Conservation (phyloP, 1,284 basidiomycete genomes). For the Ganoderma multipileum region DNA sequence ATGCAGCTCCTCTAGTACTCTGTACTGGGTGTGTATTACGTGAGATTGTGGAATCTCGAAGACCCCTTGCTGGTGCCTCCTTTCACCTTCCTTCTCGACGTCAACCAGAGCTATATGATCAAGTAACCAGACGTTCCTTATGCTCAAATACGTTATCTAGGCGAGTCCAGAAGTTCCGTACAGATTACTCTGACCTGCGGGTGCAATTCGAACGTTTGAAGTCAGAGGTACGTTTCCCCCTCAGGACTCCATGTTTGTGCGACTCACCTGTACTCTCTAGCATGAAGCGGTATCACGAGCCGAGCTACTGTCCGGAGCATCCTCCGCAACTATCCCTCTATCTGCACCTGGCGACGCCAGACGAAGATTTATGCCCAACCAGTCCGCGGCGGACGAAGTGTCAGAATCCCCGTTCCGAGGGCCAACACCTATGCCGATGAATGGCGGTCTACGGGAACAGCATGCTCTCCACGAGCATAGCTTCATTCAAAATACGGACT, state of each 20-base stretch:
- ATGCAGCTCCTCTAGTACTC: not conserved
- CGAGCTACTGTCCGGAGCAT: conserved; percentile 59
- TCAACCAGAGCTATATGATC: not conserved
- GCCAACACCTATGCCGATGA: conserved; percentile 56
- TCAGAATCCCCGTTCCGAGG: conserved; percentile 80
- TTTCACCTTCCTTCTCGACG: not conserved
- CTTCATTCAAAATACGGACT: conserved; percentile 84
- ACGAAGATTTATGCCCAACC: conserved; percentile 58
- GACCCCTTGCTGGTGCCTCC: not conserved
- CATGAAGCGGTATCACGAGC: conserved; percentile 61
- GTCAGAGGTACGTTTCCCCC: conserved; percentile 47
- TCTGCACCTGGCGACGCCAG: conserved; percentile 62
- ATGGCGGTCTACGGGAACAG: conserved; percentile 67
- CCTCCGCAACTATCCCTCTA: conserved; percentile 53
- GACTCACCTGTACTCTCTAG: conserved; percentile 42
- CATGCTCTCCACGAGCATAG: conserved; percentile 87
- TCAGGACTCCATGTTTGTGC: not conserved
- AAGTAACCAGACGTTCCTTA: not conserved
- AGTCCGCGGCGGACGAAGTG: conserved; percentile 52
- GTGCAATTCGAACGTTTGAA: conserved; percentile 76
- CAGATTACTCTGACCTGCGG: conserved; percentile 77
- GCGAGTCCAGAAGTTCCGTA: conserved; percentile 84
- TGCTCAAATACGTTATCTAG: conserved; percentile 43
- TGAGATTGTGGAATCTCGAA: not conserved
- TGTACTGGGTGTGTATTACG: not conserved